Evolutionary conservation across 345 rosid genomes (phyloP), one percentile per base, ranked within the genome.

Genomic region (Eucalyptus tenuipes): DNA sequence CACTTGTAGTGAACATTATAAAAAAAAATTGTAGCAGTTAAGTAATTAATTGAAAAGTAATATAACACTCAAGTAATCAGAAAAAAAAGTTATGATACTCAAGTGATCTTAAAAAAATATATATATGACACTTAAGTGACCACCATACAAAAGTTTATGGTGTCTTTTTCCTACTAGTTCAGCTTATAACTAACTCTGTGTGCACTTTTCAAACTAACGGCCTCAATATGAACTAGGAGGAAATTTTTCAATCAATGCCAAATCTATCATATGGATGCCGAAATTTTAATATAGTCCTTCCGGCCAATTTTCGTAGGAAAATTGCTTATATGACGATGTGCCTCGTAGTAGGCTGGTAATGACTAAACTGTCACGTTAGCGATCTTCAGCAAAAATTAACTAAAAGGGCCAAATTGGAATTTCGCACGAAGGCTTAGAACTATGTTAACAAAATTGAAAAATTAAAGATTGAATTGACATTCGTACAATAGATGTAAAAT

Each of bases 281-380:
- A 20, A 10, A 75, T 2, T 37, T 22, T 27, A 40, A 75, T 75
- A 10, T 40, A 75, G 8, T 40, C 1, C 0, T 5, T 37, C 4
- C 0, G 0, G 27, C 5, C 9, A 75, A 75, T 75, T 75, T 75
- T 4, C 0, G 0, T 6, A 20, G 8, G 8, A 40, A 75, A 20
- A 75, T 75, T 13, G 7, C 29, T 75, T 5, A 10, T 40, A 37
- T 75, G 27, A 75, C 2, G 3, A 12, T 75, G 2, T 75, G 27
- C 29, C 29, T 0, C 1, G 0, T 20, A 75, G 0, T 1, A 75
- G 0, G 14, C 8, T 18, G 0, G 1, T 13, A 37, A 75, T 40
- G 27, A 40, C 3, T 18, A 75, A 12, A 75, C 4, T 11, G 3
- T 2, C 47, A 37, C 3, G 1, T 37, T 7, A 40, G 14, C 3